These are phyloP conservation scores for Carex parvula DNA, from an alignment of 176 grass and related monocot species.

Conservation along the genomic window DNA sequence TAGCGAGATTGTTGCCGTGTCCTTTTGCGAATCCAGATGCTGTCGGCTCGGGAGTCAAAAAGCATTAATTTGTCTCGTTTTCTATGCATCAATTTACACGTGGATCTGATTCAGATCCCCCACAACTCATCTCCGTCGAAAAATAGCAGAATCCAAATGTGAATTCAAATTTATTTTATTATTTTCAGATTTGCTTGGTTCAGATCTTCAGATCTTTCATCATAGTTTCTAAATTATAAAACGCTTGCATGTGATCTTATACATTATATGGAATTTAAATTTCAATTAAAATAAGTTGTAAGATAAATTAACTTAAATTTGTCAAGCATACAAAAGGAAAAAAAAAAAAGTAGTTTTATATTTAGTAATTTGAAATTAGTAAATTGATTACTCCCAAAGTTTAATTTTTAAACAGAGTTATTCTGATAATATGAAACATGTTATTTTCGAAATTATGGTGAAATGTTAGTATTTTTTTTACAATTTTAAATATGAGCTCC, in stretches of 20 bases:
- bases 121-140: background rate
- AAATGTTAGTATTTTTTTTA: too few species aligned
- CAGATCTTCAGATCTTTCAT: background rate
- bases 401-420: background rate
- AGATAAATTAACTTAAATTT: background rate
- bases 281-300: background rate
- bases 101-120: conserved; percentile 1
- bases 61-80: conserved; percentile 11
- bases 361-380: background rate
- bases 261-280: background rate
- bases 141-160: background rate
- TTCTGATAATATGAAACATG: background rate
- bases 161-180: background rate
- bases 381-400: background rate
- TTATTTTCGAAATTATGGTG: too few species aligned
- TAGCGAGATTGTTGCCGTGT: conserved; percentile 25
- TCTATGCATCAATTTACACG: conserved; percentile 1
- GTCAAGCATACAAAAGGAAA: background rate
- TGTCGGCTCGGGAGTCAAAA: conserved; percentile 28
- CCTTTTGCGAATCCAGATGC: background rate
- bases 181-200: background rate
- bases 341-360: background rate
- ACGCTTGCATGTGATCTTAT: background rate
- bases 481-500: too few species aligned
- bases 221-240: background rate